Percentiles rank a stretch among this genome's conserved stretches.
phyloP scores from a whole-genome alignment of 352 stramenopile genomes.

The Phytophthora brassicae region DNA sequence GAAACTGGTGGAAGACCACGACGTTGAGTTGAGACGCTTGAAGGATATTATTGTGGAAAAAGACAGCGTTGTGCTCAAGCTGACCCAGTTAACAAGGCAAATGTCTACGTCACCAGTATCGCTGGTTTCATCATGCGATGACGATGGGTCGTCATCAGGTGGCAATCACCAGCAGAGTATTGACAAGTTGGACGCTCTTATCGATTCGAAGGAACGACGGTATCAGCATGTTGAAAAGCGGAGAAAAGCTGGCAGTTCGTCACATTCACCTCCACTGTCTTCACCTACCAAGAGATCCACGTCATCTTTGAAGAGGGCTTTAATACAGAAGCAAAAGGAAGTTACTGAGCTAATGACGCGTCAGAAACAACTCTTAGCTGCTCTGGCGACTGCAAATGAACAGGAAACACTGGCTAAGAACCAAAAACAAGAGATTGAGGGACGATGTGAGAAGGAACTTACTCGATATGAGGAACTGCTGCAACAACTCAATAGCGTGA shows the following conservation, averaged over 20 bases:
- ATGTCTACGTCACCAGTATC: slow-evolving; percentile 30
- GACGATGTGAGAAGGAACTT: slow-evolving; percentile 37
- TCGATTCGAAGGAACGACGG: slow-evolving; percentile 36
- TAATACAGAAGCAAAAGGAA: slow-evolving; percentile 47
- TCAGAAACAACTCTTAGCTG: slow-evolving; percentile 40
- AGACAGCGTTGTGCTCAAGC: slow-evolving; percentile 4
- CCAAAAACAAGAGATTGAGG: slow-evolving; percentile 36
- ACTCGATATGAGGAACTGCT: slow-evolving; percentile 51
- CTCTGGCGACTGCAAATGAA: slow-evolving; percentile 69
- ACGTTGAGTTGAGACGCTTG: slow-evolving; percentile 33
- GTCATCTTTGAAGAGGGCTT: slow-evolving; percentile 28
- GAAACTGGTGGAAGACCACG: slow-evolving; percentile 46
- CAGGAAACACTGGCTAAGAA: slow-evolving; percentile 75
- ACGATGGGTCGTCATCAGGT: slow-evolving; percentile 15
- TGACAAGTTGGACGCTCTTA: slow-evolving; percentile 41
- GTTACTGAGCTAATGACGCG: slow-evolving; percentile 31
- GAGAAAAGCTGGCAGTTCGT: slow-evolving; percentile 17
- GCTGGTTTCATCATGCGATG: slow-evolving; percentile 9
- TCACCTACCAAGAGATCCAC: slow-evolving; percentile 19
- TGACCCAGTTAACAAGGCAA: slow-evolving; percentile 15
- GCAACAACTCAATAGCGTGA: slow-evolving; percentile 53
- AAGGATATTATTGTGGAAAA: slow-evolving; percentile 17
- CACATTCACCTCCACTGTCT: slow-evolving; percentile 7
- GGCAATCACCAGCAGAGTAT: slow-evolving; percentile 36
- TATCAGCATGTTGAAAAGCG: slow-evolving; percentile 22